Percentiles rank a stretch among this genome's conserved stretches.
Conservation (phyloP, 2,329 filamentous ascomycete genomes). For the Penicillium brasilianum region DNA sequence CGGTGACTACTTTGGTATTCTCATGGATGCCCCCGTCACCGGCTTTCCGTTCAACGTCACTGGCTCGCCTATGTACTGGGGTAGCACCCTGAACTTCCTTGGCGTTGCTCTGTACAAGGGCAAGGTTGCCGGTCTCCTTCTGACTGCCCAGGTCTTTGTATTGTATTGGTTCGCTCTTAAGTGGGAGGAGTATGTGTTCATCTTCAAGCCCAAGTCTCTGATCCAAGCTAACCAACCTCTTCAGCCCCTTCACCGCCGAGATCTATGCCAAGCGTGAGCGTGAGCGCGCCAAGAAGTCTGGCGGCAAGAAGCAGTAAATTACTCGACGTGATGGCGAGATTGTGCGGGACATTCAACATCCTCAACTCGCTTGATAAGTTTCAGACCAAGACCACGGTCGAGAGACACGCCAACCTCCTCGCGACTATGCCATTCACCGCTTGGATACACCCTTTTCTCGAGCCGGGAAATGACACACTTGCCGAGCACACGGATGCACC, state of each 20-base stretch:
- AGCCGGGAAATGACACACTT: constrained; percentile 9
- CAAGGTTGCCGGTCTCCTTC: constrained; percentile 80
- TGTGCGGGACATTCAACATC: constrained; percentile 40
- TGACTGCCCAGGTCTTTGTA: constrained; percentile 75
- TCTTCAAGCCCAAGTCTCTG: background rate
- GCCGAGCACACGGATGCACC: constrained; percentile 21
- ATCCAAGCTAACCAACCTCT: constrained; percentile 22
- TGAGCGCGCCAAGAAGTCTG: constrained; percentile 46
- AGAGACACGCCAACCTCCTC: constrained; percentile 9
- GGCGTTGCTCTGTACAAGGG: constrained; percentile 83
- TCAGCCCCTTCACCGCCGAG: constrained; percentile 79
- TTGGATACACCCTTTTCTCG: constrained; percentile 3
- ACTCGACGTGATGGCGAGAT: constrained; percentile 20
- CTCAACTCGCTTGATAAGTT: constrained; percentile 25
- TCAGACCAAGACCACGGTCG: constrained; percentile 11
- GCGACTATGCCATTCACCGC: background rate
- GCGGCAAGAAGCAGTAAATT: constrained; percentile 45
- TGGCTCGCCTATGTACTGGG: constrained; percentile 94
- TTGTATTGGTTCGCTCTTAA: constrained; percentile 80
- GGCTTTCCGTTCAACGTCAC: constrained; percentile 95
- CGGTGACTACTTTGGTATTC: constrained; percentile 97
- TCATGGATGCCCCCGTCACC: constrained; percentile 94
- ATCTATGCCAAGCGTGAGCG: constrained; percentile 80
- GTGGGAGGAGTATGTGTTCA: constrained; percentile 73
- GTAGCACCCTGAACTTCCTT: constrained; percentile 88